phyloP scores from a whole-genome alignment of 2,329 filamentous ascomycete genomes.

The Ascochyta clinopodiicola region DNA sequence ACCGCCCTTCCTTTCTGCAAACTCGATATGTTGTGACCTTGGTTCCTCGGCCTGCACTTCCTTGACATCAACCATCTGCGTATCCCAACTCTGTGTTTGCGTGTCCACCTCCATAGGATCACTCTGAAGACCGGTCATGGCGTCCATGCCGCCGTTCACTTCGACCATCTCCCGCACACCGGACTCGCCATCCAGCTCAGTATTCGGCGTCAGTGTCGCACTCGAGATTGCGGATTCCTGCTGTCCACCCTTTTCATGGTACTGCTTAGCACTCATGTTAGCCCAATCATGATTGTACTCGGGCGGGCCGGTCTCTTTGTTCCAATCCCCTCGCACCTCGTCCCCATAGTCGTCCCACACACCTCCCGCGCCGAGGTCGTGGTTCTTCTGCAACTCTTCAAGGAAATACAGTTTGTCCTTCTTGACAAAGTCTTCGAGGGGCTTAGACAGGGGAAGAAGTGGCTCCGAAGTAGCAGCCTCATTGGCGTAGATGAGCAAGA shows the following conservation, averaged over 20 bases:
- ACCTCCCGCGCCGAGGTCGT: not conserved
- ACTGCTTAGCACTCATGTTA: conserved; percentile 28
- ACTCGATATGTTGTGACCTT: conserved; percentile 32
- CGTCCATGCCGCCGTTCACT: conserved; percentile 30
- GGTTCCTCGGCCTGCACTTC: conserved; percentile 23
- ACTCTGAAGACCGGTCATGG: conserved; percentile 25
- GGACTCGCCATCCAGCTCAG: conserved; percentile 32
- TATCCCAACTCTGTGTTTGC: conserved; percentile 19
- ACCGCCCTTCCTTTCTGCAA: conserved; percentile 34
- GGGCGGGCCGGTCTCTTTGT: conserved; percentile 7
- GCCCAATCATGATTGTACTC: conserved; percentile 32
- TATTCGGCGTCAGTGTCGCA: conserved; percentile 45
- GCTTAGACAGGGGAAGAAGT: conserved; percentile 29
- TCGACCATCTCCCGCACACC: conserved; percentile 37
- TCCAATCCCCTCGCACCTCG: conserved; percentile 28
- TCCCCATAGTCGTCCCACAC: conserved; percentile 25
- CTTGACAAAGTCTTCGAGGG: conserved; percentile 54
- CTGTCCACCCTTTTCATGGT: conserved; percentile 16
- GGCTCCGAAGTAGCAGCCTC: conserved; percentile 43
- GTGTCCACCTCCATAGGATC: conserved; percentile 20
- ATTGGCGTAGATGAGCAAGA: conserved; percentile 66
- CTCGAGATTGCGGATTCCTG: conserved; percentile 31
- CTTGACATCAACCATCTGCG: conserved; percentile 35
- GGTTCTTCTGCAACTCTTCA: conserved; percentile 35
- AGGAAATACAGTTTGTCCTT: conserved; percentile 54